Conservation (phyloP, 495 filamentous ascomycete species). For the Talaromyces proteolyticus region DNA sequence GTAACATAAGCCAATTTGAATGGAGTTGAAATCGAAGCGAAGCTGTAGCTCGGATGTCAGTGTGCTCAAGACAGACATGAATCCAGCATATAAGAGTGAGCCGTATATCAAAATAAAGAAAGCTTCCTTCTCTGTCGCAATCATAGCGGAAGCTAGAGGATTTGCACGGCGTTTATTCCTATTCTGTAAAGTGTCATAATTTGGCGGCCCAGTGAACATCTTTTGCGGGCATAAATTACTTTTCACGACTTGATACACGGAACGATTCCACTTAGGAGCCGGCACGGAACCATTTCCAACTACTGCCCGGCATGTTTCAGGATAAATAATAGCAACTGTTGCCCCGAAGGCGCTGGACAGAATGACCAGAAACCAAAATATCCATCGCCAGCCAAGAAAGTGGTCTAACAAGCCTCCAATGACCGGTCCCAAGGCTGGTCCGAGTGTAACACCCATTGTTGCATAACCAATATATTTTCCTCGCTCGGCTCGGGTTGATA, state of each 20-base stretch:
- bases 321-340: conserved; percentile 22
- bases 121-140: conserved; percentile 31
- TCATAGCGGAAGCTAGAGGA: conserved; percentile 19
- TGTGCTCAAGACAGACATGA: conserved; percentile 20
- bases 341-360: conserved; percentile 33
- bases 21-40: conserved; percentile 24
- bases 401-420: conserved; percentile 60
- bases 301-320: conserved; percentile 39
- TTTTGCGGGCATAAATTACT: conserved; percentile 7
- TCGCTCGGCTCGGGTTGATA: conserved; percentile 35
- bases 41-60: conserved; percentile 1
- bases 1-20: conserved; percentile 31
- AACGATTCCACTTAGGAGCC: conserved; percentile 31
- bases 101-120: conserved; percentile 29
- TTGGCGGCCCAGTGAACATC: neutral
- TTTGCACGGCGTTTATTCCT: conserved; percentile 16
- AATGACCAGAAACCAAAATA: conserved; percentile 73
- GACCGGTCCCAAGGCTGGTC: conserved; percentile 53
- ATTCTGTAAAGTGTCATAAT: conserved; percentile 11
- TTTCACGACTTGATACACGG: conserved; percentile 16
- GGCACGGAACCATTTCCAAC: conserved; percentile 42
- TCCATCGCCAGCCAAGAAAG: conserved; percentile 62
- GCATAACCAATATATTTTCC: conserved; percentile 39
- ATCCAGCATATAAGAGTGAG: conserved; percentile 17
- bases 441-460: conserved; percentile 22